Conservation (phyloP, 148 eudicot species). For the Nyssa sinensis region DNA sequence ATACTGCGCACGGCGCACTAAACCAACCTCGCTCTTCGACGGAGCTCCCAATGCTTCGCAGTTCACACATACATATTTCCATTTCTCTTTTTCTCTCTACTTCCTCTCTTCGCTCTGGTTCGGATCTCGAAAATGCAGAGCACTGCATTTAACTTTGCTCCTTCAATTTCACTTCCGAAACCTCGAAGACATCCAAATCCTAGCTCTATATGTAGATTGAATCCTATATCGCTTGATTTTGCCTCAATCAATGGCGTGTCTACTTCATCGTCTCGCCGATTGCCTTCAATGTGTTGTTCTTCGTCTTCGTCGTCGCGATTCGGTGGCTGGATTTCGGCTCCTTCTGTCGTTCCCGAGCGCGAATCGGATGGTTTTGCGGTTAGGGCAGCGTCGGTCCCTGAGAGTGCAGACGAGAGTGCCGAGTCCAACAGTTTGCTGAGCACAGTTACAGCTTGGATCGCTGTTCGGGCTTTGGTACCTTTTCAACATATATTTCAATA, state of each 20-base stretch:
- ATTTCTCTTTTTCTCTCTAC: slow-evolving; percentile 6
- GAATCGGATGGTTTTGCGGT: slow-evolving; percentile 38
- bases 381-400: slow-evolving; percentile 52
- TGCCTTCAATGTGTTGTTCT: slow-evolving; percentile 21
- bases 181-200: slow-evolving; percentile 22
- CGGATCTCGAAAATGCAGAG: slow-evolving; percentile 54
- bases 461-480: slow-evolving; percentile 73
- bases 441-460: slow-evolving; percentile 62
- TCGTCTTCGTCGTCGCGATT: slow-evolving; percentile 17
- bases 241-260: slow-evolving; percentile 1
- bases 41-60: slow-evolving; percentile 32
- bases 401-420: slow-evolving; percentile 46
- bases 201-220: slow-evolving; percentile 9
- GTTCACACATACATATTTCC: background rate
- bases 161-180: slow-evolving; percentile 32
- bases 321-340: slow-evolving; percentile 35
- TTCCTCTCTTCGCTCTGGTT: slow-evolving; percentile 11
- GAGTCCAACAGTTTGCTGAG: slow-evolving; percentile 25
- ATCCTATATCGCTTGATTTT: slow-evolving; percentile 10
- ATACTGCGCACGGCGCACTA: background rate
- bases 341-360: slow-evolving; percentile 27
- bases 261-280: slow-evolving; percentile 12
- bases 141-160: slow-evolving; percentile 44
- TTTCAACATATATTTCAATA: slow-evolving; percentile 83
- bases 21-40: slow-evolving; percentile 16